phyloP scores from a whole-genome alignment of 2,329 filamentous ascomycete species.

The Ambrosiella cleistominuta region DNA sequence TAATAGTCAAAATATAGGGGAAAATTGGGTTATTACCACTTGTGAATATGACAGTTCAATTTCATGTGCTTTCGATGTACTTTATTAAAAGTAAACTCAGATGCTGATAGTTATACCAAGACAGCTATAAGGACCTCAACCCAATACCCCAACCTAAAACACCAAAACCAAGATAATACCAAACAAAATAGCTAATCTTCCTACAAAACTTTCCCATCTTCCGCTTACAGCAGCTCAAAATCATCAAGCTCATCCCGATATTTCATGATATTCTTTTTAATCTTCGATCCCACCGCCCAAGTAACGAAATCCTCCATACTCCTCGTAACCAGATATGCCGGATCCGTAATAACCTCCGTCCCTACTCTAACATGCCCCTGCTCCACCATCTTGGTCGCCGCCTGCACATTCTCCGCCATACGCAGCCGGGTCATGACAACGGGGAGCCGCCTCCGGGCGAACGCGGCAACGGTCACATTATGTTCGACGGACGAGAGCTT shows the following conservation, averaged over 20 bases:
- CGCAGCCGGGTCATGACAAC: slow-evolving; percentile 79
- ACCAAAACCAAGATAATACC: background rate
- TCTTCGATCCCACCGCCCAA: slow-evolving; percentile 91
- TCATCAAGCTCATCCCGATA: slow-evolving; percentile 92
- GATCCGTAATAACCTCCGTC: slow-evolving; percentile 76
- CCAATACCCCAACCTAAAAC: background rate
- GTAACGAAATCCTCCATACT: slow-evolving; percentile 93
- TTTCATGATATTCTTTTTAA: slow-evolving; percentile 88
- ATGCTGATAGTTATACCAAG: no score
- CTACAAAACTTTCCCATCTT: background rate
- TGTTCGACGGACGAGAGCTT: slow-evolving; percentile 76
- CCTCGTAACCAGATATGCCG: slow-evolving; percentile 73
- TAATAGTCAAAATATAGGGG: no score
- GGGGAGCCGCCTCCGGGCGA: slow-evolving; percentile 66
- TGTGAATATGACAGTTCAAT: no score
- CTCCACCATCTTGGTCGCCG: slow-evolving; percentile 75
- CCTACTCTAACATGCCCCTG: slow-evolving; percentile 87
- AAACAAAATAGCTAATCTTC: background rate
- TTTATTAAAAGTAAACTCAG: no score
- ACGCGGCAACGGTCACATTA: slow-evolving; percentile 72
- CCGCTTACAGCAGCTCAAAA: slow-evolving; percentile 65
- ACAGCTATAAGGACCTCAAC: no score
- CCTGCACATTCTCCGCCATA: slow-evolving; percentile 83
- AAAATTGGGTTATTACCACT: no score
- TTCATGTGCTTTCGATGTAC: no score